Percentiles rank a stretch among this genome's conserved stretches.
phyloP scores from a whole-genome alignment of 1,284 basidiomycete species.

The Trametes pubescens region DNA sequence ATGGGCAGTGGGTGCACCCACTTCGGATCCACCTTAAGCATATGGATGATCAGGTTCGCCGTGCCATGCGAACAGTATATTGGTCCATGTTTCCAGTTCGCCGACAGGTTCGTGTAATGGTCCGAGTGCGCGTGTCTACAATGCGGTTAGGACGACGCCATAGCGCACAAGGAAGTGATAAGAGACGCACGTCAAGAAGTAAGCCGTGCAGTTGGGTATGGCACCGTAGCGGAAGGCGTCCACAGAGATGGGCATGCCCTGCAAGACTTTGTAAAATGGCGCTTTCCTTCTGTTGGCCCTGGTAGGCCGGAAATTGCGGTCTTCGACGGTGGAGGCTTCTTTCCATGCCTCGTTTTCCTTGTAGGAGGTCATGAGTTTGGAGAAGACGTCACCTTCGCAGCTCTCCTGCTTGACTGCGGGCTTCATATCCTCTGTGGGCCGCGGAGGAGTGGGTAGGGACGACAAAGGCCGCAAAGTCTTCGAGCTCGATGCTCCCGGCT shows the following conservation, averaged over 20 bases:
- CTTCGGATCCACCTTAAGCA: conserved; percentile 86
- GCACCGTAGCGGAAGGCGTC: conserved; percentile 94
- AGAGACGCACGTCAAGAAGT: conserved; percentile 81
- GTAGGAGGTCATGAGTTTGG: conserved; percentile 82
- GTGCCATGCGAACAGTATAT: conserved; percentile 96
- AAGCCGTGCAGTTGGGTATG: conserved; percentile 89
- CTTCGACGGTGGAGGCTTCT: conserved; percentile 69
- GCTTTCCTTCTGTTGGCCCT: conserved; percentile 73
- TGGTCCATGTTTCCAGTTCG: conserved; percentile 88
- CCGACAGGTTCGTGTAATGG: conserved; percentile 91
- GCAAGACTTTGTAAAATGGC: conserved; percentile 95
- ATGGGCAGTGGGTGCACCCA: conserved; percentile 91
- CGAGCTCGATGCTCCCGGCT: conserved; percentile 12
- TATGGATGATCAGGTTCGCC: conserved; percentile 89
- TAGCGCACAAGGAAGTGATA: not conserved
- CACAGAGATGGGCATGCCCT: conserved; percentile 97
- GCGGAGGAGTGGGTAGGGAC: conserved; percentile 8
- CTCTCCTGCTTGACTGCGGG: conserved; percentile 14
- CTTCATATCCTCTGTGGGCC: not conserved
- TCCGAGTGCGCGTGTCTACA: conserved; percentile 92
- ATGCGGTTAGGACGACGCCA: not conserved
- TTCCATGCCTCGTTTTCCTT: conserved; percentile 87
- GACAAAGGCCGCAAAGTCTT: conserved; percentile 28
- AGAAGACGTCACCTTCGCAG: conserved; percentile 61
- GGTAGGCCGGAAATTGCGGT: conserved; percentile 54